Evolutionary conservation across 1,284 basidiomycete species (phyloP), one percentile per base, ranked within the genome.

Genomic region (Ceratobasidium papillatum): DNA sequence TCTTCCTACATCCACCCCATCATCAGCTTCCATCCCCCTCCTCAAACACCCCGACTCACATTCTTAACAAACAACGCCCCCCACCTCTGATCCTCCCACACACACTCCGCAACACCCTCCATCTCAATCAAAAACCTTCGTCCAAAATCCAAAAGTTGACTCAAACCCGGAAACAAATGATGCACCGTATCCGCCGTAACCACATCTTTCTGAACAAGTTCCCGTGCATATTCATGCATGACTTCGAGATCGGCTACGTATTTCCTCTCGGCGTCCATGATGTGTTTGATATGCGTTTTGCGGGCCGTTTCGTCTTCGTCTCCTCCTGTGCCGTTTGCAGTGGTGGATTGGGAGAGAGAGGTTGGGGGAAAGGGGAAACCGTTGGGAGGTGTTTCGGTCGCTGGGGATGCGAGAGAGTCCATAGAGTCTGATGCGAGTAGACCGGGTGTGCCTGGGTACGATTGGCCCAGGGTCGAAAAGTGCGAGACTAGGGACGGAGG

Each of bases 211-310:
- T 45, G 76, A 59, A 75, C 61, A 43, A 62, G 30, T 81, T 34
- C 54, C 11, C 32, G 74, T 89, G 79, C 78, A 94, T 73, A 73
- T 11, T 62, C 94, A 89, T 97, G 95, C 87, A 99, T 91, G 80
- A 96, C 91, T 83, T 99, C 98, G 74, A 99, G 86, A 84, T 99
- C 97, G 82, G 97, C 94, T 19, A 99, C 97, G 82, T 97, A 99
- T 84, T 98, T 98, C 71, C 97, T 90, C 82, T 99, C 98, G 2
- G 94, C 96, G 81, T 95, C 94, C 65, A 98, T 89, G 78, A 97
- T 90, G 82, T 98, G 96, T 78, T 88, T 87, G 74, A 95, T 88
- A 77, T 95, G 92, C 78, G 94, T 91, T 78, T 89, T 90, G 41
- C 94, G 87, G 25, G 91, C 90, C 19, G 89, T 86, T 76, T 92